Percentiles rank a stretch among this genome's conserved stretches.
phyloP scores from a whole-genome alignment of 140 eudicot genomes.

The Erigeron philadelphicus region DNA sequence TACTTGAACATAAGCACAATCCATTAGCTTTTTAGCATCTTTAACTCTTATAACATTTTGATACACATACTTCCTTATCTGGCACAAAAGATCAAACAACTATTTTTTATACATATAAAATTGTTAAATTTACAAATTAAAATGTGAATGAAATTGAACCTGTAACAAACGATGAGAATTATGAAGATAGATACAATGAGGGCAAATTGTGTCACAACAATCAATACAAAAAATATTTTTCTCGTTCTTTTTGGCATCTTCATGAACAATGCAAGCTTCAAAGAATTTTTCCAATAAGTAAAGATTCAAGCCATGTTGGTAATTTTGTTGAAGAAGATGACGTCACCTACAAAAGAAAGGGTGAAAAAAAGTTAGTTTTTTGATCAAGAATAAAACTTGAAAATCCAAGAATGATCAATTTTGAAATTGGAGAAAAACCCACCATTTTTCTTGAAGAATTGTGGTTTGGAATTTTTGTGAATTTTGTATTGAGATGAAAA shows the following conservation, averaged over 20 bases:
- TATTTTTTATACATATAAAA: background rate
- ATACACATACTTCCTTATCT: constrained; percentile 79
- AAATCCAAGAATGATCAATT: background rate
- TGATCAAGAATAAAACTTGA: background rate
- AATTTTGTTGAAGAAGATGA: constrained; percentile 25
- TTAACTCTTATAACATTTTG: constrained; percentile 60
- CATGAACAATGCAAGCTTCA: constrained; percentile 57
- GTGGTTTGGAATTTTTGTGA: background rate
- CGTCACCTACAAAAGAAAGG: constrained; percentile 34
- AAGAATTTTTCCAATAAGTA: constrained; percentile 55
- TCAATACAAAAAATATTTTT: constrained; percentile 73
- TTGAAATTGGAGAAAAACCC: constrained; percentile 6
- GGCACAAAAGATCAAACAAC: background rate
- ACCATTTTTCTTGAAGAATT: constrained; percentile 15
- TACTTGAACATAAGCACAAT: constrained; percentile 74
- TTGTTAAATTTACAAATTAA: background rate
- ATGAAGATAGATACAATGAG: constrained; percentile 55
- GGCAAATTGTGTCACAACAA: constrained; percentile 62
- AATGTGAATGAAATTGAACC: constrained; percentile 28
- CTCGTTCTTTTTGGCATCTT: constrained; percentile 59
- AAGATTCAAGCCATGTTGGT: constrained; percentile 55
- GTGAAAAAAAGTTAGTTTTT: background rate
- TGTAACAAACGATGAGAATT: constrained; percentile 69
- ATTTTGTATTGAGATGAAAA: background rate
- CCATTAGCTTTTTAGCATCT: constrained; percentile 69